Evolutionary conservation across 176 grass and related monocot species (phyloP), one percentile per base, ranked within the genome.

Genomic region (Pharus latifolius): DNA sequence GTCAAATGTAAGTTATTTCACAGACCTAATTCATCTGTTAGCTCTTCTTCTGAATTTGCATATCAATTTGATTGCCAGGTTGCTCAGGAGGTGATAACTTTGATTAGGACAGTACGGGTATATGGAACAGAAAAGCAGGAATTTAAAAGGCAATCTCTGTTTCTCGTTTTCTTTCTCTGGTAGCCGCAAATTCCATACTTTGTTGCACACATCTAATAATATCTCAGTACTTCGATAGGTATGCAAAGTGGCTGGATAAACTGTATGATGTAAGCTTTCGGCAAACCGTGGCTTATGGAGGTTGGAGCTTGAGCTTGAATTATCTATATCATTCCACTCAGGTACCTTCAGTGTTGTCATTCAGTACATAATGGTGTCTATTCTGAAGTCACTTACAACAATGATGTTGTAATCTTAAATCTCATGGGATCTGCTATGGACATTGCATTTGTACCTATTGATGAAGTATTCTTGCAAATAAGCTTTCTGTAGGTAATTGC

Each of bases 301-400:
- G 80, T n/a, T 94, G 95, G 90, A 94, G 95, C 77, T 84, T 85
- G 78, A 94, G 95, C 73, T 94, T 99, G 63, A 99, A 94, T 68
- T 94, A 92, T 78, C 79, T 99, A 23, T 99, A 99, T 84, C 95
- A 99, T 91, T 76, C 90, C 69, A 88, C 95, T 51, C 95, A 99
- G 95, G 95, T 99, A 73, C 72, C 67, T 60, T 50, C 15, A 6
- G 13, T 71, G 42, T 30, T 56, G 20, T 66, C 67, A 43, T 60
- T 76, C 45, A n/a, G 32, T 60, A 51, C 3, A 3, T 62, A 15
- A 22, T 40, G 23, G 32, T 70, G 48, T 42, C 52, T 9, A 27
- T 17, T 8, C 14, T 10, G 4, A 14, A 3, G 23, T 18, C 47
- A 31, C 10, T 47, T 66, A 5, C 8, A 66, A 66, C 29, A 19